Percentiles rank a stretch among this genome's conserved stretches.
These are phyloP conservation scores for Alisma plantagoaquatica DNA, from an alignment of 106 monocot genomes.

Conservation along the genomic window DNA sequence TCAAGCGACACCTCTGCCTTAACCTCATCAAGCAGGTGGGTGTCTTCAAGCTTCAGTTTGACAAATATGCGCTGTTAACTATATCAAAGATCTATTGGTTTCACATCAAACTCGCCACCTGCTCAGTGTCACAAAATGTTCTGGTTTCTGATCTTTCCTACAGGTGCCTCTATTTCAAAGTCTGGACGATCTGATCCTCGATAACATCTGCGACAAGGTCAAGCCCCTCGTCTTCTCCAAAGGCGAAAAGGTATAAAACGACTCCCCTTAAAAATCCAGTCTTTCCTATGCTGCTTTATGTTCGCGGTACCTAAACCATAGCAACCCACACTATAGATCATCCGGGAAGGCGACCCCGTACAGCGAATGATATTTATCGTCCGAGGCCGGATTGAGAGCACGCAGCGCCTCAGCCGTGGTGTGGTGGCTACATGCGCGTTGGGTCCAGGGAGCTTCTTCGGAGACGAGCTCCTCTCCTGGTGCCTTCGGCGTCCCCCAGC, in stretches of 20 bases:
- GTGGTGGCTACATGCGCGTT: constrained; percentile 53
- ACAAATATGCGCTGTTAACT: too few relatives aligned
- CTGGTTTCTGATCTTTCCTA: too few relatives aligned
- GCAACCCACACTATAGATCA: constrained; percentile 40
- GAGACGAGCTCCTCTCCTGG: constrained; percentile 93
- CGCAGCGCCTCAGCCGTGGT: constrained; percentile 55
- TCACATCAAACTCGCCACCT: too few relatives aligned
- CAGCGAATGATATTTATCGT: constrained; percentile 74
- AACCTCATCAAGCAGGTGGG: constrained; percentile 77
- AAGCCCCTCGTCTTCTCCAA: constrained; percentile 74
- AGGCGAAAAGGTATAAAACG: constrained; percentile 73
- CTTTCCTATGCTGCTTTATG: too few relatives aligned
- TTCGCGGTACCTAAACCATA: too few relatives aligned
- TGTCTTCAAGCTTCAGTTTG: too few relatives aligned
- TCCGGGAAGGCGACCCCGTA: constrained; percentile 89
- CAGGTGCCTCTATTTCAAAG: constrained; percentile 86
- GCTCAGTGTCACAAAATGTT: too few relatives aligned
- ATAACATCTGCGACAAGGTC: constrained; percentile 86
- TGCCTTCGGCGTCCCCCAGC: constrained; percentile 86
- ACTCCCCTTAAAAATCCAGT: too few relatives aligned
- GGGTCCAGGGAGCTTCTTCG: constrained; percentile 65
- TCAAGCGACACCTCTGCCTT: constrained; percentile 75
- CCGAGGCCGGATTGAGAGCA: constrained; percentile 47
- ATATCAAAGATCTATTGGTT: too few relatives aligned
- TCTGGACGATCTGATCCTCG: constrained; percentile 85